Evolutionary conservation across 2,329 filamentous ascomycete genomes (phyloP).

Genomic region (Sporothrix pallida): DNA sequence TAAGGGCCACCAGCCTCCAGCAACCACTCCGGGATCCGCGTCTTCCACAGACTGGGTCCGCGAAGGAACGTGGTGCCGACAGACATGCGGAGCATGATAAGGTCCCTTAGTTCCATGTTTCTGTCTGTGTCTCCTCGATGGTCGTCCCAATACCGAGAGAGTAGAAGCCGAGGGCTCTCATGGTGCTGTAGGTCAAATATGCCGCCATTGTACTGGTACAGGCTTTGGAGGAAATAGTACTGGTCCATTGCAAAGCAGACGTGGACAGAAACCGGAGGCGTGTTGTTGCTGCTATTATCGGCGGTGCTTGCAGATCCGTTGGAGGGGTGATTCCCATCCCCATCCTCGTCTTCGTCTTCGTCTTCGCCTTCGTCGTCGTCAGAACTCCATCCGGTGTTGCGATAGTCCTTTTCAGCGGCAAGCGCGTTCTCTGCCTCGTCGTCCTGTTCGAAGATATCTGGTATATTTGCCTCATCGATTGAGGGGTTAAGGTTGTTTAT

Average conservation of each 20-base stretch:
- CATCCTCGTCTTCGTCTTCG: not conserved
- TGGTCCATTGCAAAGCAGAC: conserved; percentile 30
- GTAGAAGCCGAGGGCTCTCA: not conserved
- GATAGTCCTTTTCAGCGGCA: not conserved
- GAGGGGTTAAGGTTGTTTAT: too few species aligned
- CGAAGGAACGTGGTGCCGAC: not conserved
- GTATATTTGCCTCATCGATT: too few species aligned
- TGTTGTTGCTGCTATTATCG: not conserved
- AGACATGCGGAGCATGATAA: not conserved
- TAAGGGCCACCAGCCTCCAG: conserved; percentile 29
- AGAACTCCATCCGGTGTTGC: not conserved
- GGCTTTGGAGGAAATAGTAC: not conserved
- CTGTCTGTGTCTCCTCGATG: too few species aligned
- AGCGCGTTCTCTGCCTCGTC: too few species aligned
- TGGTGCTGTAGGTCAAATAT: not conserved
- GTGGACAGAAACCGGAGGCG: not conserved
- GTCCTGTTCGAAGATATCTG: too few species aligned
- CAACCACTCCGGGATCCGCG: conserved; percentile 32
- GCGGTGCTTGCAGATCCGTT: not conserved
- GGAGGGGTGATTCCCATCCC: not conserved
- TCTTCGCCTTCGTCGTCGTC: not conserved
- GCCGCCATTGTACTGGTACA: not conserved
- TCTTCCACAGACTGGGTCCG: not conserved
- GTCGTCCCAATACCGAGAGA: too few species aligned
- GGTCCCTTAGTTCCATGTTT: not conserved